Evolutionary conservation across 208 protist species (phyloP).

Genomic region (Naegleria lovaniensis): DNA sequence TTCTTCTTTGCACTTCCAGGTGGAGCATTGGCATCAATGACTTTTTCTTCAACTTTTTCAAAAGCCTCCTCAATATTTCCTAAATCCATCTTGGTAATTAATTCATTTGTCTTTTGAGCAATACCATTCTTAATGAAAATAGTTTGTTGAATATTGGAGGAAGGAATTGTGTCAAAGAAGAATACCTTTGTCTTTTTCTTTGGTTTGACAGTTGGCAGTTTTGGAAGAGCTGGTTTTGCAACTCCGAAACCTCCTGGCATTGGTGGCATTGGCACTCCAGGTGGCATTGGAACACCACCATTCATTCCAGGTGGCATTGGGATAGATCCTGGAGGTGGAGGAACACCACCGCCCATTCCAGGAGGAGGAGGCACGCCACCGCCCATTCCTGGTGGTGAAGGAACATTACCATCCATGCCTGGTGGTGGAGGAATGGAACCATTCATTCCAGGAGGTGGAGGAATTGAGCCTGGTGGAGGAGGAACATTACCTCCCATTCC

Average conservation of each 20-base stretch:
- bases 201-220: neutral
- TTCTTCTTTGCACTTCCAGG: neutral
- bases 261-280: neutral
- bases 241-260: too few relatives aligned
- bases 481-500: neutral
- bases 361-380: neutral
- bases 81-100: neutral
- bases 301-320: neutral
- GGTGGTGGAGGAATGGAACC: too few relatives aligned
- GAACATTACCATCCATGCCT: neutral
- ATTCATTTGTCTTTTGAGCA: neutral
- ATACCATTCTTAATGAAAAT: neutral
- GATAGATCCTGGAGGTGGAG: neutral
- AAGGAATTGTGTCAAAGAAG: neutral
- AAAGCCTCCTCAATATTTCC: neutral
- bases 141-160: neutral
- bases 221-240: neutral
- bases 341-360: neutral
- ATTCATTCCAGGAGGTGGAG: neutral
- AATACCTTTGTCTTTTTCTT: neutral
- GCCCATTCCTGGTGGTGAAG: neutral
- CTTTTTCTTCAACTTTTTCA: neutral
- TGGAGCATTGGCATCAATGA: neutral
- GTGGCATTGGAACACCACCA: neutral
- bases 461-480: neutral